phyloP scores from a whole-genome alignment of 768 basidiomycete genomes.

The Russula griseocarnosa region DNA sequence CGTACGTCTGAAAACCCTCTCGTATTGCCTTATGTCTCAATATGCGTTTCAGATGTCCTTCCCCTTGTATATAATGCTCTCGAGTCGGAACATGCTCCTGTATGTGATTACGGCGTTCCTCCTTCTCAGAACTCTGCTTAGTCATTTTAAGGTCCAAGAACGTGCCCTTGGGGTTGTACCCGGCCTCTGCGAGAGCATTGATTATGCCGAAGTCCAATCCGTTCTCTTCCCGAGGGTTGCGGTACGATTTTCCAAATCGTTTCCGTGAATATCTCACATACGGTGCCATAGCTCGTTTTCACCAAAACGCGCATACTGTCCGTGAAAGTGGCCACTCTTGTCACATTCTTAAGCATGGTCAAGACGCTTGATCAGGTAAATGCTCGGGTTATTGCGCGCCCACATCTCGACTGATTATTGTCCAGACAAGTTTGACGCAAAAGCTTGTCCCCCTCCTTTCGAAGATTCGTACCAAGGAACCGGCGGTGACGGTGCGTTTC shows the following conservation, averaged over 20 bases:
- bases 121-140: slow-evolving; percentile 13
- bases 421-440: slow-evolving; percentile 79
- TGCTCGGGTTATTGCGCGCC: slow-evolving; percentile 17
- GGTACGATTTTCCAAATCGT: slow-evolving; percentile 45
- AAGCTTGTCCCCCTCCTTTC: slow-evolving; percentile 92
- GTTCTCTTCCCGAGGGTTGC: slow-evolving; percentile 90
- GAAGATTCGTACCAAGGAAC: slow-evolving; percentile 95
- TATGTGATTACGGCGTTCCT: slow-evolving; percentile 31
- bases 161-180: slow-evolving; percentile 81
- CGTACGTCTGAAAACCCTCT: slow-evolving; percentile 48
- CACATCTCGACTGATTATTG: not conserved
- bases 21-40: not conserved
- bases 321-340: slow-evolving; percentile 86
- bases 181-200: slow-evolving; percentile 84
- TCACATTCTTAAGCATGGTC: slow-evolving; percentile 83
- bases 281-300: slow-evolving; percentile 68
- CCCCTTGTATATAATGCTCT: slow-evolving; percentile 94
- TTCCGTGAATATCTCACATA: slow-evolving; percentile 4
- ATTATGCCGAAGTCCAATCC: slow-evolving; percentile 91
- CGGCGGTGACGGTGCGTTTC: slow-evolving; percentile 78
- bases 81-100: slow-evolving; percentile 88
- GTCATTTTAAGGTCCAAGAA: slow-evolving; percentile 74
- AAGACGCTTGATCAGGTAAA: slow-evolving; percentile 82
- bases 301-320: slow-evolving; percentile 84
- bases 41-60: slow-evolving; percentile 67